Conservation (phyloP, 2,329 filamentous ascomycete species). For the Zymoseptoria brevis region DNA sequence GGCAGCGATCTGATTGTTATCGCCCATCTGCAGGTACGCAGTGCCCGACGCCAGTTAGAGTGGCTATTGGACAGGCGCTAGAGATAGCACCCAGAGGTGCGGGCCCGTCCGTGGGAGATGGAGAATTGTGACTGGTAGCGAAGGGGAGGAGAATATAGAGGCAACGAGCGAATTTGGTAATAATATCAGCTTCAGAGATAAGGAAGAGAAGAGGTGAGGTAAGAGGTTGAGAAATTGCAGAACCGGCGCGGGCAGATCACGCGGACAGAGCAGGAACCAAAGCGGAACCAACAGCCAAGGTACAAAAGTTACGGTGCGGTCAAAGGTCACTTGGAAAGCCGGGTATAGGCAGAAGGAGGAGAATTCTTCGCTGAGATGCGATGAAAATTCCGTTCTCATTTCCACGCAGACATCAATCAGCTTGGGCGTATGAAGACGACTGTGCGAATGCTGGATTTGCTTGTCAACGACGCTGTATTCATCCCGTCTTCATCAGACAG, state of each 20-base stretch:
- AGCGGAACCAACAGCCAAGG: neutral
- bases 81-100: slow-evolving; percentile 22
- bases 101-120: slow-evolving; percentile 13
- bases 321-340: neutral
- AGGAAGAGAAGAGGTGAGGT: slow-evolving; percentile 20
- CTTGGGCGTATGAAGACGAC: neutral
- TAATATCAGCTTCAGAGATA: slow-evolving; percentile 8
- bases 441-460: neutral
- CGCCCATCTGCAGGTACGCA: slow-evolving; percentile 45
- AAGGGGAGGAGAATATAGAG: slow-evolving; percentile 7
- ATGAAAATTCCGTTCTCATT: neutral
- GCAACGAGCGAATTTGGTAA: slow-evolving; percentile 20
- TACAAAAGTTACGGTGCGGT: neutral
- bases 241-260: neutral
- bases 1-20: slow-evolving; percentile 31
- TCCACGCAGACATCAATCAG: neutral
- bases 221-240: slow-evolving; percentile 26
- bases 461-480: neutral
- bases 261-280: slow-evolving; percentile 3
- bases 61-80: slow-evolving; percentile 22
- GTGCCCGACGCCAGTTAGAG: slow-evolving; percentile 24
- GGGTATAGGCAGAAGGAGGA: neutral
- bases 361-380: neutral
- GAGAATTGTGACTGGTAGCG: neutral
- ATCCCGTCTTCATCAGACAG: neutral